A percentile compares a stretch with the other conserved stretches of the same genome.
Evolutionary conservation across 129 eudicot species (phyloP).

Genomic region (Helichrysum umbraculigerum): DNA sequence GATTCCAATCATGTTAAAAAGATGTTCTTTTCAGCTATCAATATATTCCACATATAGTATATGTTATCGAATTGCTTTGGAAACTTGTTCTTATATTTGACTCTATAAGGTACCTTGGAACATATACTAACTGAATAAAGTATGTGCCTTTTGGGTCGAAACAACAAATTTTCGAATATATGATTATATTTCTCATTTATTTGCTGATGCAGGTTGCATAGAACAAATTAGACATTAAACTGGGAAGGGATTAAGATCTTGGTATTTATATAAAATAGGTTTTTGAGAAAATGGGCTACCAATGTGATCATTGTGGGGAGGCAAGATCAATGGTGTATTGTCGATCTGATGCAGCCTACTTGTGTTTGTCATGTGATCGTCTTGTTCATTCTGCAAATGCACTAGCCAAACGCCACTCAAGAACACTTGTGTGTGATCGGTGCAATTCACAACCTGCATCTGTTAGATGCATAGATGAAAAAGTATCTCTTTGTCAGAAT

Average conservation of each 20-base stretch:
- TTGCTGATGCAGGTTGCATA: conserved; percentile 20
- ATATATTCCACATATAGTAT: conserved; percentile 8
- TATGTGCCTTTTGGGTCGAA: conserved; percentile 20
- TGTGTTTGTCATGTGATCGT: conserved; percentile 88
- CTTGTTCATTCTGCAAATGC: conserved; percentile 88
- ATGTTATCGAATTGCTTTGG: neutral
- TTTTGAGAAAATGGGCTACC: conserved; percentile 46
- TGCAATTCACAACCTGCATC: conserved; percentile 76
- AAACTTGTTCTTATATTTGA: conserved; percentile 28
- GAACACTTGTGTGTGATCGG: conserved; percentile 83
- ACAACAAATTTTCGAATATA: conserved; percentile 9
- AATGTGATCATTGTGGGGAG: conserved; percentile 85
- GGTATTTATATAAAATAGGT: conserved; percentile 2
- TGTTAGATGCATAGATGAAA: conserved; percentile 76
- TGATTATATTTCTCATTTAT: conserved; percentile 9
- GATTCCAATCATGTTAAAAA: conserved; percentile 27
- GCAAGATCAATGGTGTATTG: conserved; percentile 79
- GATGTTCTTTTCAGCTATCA: conserved; percentile 9
- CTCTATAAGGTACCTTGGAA: conserved; percentile 24
- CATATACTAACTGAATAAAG: conserved; percentile 36
- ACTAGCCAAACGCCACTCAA: conserved; percentile 75
- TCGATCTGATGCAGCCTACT: conserved; percentile 87
- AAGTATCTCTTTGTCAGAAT: conserved; percentile 71
- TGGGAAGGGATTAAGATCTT: neutral
- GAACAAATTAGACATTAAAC: conserved; percentile 4